Percentiles rank a stretch among this genome's conserved stretches.
These are phyloP conservation scores for Casuarina cunninghamiana DNA, from an alignment of 306 rosid genomes.

Conservation along the genomic window DNA sequence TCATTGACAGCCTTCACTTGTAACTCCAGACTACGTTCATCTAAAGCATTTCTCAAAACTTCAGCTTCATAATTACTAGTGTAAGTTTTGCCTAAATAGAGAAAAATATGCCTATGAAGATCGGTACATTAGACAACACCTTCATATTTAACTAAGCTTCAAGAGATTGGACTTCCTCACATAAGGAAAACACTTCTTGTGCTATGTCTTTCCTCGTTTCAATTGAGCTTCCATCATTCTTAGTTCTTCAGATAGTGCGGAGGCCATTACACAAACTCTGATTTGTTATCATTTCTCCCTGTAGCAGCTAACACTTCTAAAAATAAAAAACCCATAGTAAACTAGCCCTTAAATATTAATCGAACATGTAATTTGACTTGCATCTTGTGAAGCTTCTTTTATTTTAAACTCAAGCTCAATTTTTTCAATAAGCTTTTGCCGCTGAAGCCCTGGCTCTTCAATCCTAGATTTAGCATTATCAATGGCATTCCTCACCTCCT, in stretches of 20 bases:
- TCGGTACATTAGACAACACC: constrained; percentile 44
- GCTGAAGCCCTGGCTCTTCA: constrained; percentile 79
- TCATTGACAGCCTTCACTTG: constrained; percentile 95
- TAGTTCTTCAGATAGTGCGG: constrained; percentile 91
- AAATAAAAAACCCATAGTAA: constrained; percentile 35
- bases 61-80: constrained; percentile 33
- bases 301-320: constrained; percentile 35
- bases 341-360: constrained; percentile 23
- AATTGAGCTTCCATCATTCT: constrained; percentile 90
- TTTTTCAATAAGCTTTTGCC: constrained; percentile 68
- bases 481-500: constrained; percentile 63
- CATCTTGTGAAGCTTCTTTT: constrained; percentile 89
- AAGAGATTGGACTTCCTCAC: constrained; percentile 67
- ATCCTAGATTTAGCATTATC: constrained; percentile 54
- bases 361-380: constrained; percentile 43
- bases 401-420: constrained; percentile 73
- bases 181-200: constrained; percentile 68
- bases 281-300: constrained; percentile 91
- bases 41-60: constrained; percentile 75
- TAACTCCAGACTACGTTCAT: constrained; percentile 85
- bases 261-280: constrained; percentile 88
- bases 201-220: constrained; percentile 89
- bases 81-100: not conserved
- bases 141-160: constrained; percentile 51
- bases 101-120: not conserved